Percentiles rank a stretch among this genome's conserved stretches.
Evolutionary conservation across 177 flowering plant genomes (phyloP).

Genomic region (Tripterygium wilfordii): DNA sequence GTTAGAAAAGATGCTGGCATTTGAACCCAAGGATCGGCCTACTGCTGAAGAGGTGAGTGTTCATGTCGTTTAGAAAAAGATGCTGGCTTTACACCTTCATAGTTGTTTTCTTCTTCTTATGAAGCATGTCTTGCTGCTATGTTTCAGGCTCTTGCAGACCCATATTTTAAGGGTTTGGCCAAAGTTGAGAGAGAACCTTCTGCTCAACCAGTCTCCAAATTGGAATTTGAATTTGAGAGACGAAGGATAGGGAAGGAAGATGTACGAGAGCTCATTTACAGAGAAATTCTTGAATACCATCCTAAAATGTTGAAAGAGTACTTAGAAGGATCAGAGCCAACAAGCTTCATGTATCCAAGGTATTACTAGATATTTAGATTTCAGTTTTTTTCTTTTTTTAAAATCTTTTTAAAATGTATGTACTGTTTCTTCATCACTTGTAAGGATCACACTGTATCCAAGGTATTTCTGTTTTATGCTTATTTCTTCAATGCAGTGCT

Average conservation of each 20-base stretch:
- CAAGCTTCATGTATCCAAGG: slow-evolving; percentile 97
- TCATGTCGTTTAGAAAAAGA: neutral
- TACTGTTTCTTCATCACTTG: neutral
- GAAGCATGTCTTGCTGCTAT: slow-evolving; percentile 9
- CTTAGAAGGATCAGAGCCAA: slow-evolving; percentile 77
- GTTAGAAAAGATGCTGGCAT: slow-evolving; percentile 87
- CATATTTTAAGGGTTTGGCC: slow-evolving; percentile 89
- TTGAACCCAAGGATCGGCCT: slow-evolving; percentile 94
- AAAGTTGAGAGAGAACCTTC: slow-evolving; percentile 96
- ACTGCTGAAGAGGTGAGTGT: slow-evolving; percentile 82
- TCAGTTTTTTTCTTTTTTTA: neutral
- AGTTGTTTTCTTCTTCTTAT: neutral
- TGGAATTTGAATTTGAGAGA: slow-evolving; percentile 98
- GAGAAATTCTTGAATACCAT: slow-evolving; percentile 94
- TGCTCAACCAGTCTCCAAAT: slow-evolving; percentile 86
- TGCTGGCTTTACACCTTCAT: neutral
- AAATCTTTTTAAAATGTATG: too few species aligned
- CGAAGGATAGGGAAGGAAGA: slow-evolving; percentile 92
- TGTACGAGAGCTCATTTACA: slow-evolving; percentile 81
- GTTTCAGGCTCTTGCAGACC: slow-evolving; percentile 93
- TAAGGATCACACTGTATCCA: neutral
- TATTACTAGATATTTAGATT: slow-evolving; percentile 10
- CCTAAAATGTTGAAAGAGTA: slow-evolving; percentile 88
- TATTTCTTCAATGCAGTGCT: slow-evolving; percentile 48
- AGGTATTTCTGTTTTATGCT: neutral